These are phyloP conservation scores for Gnomoniopsis smithogilvyi DNA, from an alignment of 2,329 filamentous ascomycete species.

Conservation along the genomic window DNA sequence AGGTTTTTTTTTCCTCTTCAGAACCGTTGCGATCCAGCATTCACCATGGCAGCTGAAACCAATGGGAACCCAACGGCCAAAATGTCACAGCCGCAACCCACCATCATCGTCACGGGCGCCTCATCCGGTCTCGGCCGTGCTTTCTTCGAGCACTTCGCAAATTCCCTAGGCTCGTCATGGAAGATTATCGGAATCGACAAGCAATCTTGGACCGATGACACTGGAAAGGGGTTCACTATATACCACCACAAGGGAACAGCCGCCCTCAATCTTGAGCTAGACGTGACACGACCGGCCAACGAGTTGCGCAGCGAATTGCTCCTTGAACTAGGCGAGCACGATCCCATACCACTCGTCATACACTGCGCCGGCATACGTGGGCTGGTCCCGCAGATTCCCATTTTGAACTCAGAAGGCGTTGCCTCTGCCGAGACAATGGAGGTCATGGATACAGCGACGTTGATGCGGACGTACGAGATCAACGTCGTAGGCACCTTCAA, in stretches of 20 bases:
- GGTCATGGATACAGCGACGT: slow-evolving; percentile 11
- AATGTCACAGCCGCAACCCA: background rate
- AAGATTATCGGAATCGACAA: slow-evolving; percentile 8
- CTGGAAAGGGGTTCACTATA: background rate
- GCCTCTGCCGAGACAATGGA: slow-evolving; percentile 10
- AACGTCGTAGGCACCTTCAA: slow-evolving; percentile 12
- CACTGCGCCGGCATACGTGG: slow-evolving; percentile 16
- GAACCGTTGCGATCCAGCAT: no score
- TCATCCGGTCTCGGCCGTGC: slow-evolving; percentile 16
- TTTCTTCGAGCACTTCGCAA: slow-evolving; percentile 15
- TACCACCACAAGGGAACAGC: background rate
- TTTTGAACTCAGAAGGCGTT: slow-evolving; percentile 2
- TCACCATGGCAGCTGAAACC: background rate
- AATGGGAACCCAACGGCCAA: background rate
- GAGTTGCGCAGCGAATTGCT: background rate
- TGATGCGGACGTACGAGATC: slow-evolving; percentile 13
- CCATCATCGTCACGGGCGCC: slow-evolving; percentile 11
- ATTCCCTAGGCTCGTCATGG: background rate
- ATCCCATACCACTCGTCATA: slow-evolving; percentile 8
- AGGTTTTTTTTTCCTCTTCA: no score
- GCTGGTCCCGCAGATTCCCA: slow-evolving; percentile 4
- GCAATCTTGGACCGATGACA: background rate
- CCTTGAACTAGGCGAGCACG: background rate
- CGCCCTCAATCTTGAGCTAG: slow-evolving; percentile 2
- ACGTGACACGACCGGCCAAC: slow-evolving; percentile 4